Conservation (phyloP, 108 stramenopile species). For the Pseudonitzschia multiseries region DNA sequence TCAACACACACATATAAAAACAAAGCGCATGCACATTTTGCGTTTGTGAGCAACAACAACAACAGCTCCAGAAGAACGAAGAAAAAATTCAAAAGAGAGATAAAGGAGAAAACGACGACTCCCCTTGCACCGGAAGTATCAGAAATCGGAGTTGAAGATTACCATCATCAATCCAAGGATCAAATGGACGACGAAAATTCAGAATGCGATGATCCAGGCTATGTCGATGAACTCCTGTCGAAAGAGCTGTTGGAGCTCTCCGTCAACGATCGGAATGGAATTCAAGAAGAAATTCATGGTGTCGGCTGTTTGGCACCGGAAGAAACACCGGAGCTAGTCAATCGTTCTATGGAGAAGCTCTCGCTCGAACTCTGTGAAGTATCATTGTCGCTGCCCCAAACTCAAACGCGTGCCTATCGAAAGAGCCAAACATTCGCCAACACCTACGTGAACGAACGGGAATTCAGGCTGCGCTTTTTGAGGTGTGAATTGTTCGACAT, state of each 20-base stretch:
- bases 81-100: too few relatives aligned
- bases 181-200: not conserved
- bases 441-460: not conserved
- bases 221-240: slow-evolving; percentile 6
- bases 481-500: slow-evolving; percentile 36
- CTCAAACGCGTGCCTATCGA: not conserved
- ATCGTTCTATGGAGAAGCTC: not conserved
- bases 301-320: not conserved
- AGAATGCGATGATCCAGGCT: not conserved
- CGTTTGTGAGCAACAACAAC: too few relatives aligned
- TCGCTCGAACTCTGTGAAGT: not conserved
- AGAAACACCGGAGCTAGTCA: slow-evolving; percentile 3
- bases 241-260: slow-evolving; percentile 5
- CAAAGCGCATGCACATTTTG: too few relatives aligned
- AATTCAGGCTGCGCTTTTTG: slow-evolving; percentile 34
- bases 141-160: too few relatives aligned
- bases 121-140: too few relatives aligned
- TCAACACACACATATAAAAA: too few relatives aligned
- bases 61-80: too few relatives aligned
- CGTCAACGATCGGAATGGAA: not conserved
- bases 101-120: too few relatives aligned
- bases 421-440: not conserved
- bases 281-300: slow-evolving; percentile 14
- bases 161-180: not conserved
- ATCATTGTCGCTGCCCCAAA: not conserved